phyloP scores from a whole-genome alignment of 345 rosid genomes.

The Citrus trifoliata region DNA sequence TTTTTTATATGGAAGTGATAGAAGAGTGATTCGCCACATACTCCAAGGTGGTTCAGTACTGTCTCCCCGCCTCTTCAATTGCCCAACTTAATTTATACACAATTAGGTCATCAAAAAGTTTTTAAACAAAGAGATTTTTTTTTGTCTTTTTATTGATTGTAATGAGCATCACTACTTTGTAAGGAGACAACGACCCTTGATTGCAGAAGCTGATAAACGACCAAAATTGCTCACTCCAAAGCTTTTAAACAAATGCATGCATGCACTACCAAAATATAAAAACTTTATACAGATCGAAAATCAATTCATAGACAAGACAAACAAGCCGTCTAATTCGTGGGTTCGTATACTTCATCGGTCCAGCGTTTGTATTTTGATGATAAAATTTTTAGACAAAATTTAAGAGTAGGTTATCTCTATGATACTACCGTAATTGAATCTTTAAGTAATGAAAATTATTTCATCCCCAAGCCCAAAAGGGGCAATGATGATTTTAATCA shows the following conservation, averaged over 20 bases:
- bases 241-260: background rate
- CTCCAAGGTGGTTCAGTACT: background rate
- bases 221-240: background rate
- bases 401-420: no score
- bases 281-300: background rate
- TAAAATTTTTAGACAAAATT: no score
- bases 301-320: background rate
- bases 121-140: background rate
- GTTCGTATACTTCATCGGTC: background rate
- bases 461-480: no score
- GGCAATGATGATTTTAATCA: no score
- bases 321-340: background rate
- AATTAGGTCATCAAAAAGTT: conserved; percentile 1
- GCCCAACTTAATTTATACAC: background rate
- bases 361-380: no score
- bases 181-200: conserved; percentile 6
- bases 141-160: background rate
- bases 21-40: conserved; percentile 1
- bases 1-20: background rate
- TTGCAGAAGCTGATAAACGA: background rate
- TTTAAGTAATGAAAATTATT: no score
- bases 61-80: background rate
- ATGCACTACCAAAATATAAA: background rate
- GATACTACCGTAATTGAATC: no score
- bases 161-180: background rate